Conservation (phyloP, 192 early-diverging fungal species). For the Coemansia sp. region DNA sequence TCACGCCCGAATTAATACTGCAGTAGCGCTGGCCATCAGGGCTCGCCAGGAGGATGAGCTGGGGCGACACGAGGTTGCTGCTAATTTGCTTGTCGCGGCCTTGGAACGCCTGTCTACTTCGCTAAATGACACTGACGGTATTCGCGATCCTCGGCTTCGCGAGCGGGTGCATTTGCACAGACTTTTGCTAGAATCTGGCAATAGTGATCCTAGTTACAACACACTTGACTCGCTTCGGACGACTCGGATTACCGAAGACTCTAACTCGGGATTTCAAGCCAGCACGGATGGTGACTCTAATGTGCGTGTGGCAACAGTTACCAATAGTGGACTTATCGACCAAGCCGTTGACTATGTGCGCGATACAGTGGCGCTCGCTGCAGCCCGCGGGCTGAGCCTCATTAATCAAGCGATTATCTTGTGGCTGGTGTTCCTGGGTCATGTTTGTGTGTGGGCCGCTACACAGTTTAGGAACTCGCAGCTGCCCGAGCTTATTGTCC, state of each 20-base stretch:
- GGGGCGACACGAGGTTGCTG: constrained; percentile 25
- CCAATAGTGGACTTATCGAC: neutral
- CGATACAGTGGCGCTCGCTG: neutral
- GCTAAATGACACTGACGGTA: constrained; percentile 7
- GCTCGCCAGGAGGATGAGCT: constrained; percentile 40
- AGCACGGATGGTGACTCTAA: neutral
- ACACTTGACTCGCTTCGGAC: neutral
- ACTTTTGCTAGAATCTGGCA: constrained; percentile 17
- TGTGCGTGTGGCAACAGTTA: neutral
- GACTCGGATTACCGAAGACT: neutral
- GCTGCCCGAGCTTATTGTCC: constrained; percentile 27
- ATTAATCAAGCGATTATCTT: constrained; percentile 22
- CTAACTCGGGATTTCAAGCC: neutral
- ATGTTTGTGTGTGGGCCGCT: constrained; percentile 29
- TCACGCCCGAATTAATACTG: constrained; percentile 16
- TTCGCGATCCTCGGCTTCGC: constrained; percentile 8
- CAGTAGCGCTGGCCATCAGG: constrained; percentile 25
- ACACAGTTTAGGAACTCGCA: constrained; percentile 36
- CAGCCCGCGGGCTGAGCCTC: constrained; percentile 14
- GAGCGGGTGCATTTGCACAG: constrained; percentile 32
- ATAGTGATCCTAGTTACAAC: neutral
- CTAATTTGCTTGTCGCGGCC: constrained; percentile 17
- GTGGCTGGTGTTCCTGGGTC: constrained; percentile 44
- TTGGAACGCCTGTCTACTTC: constrained; percentile 32
- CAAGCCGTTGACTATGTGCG: constrained; percentile 13